Evolutionary conservation across 164 flowering plant genomes (phyloP).

Genomic region (Tetrastigma voinierianum): DNA sequence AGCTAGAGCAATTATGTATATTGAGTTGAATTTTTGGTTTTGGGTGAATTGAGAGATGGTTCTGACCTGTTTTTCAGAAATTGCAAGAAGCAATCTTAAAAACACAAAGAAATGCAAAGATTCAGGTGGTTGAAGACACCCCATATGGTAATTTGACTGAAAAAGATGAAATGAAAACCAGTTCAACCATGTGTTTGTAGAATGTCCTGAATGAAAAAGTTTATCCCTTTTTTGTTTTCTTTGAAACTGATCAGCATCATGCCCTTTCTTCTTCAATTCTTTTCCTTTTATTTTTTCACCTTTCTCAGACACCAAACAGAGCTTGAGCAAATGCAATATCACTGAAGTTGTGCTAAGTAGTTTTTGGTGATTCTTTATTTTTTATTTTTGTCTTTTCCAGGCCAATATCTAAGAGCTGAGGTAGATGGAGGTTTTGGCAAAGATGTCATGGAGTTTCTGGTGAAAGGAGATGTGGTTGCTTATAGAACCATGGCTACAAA

Average conservation of each 20-base stretch:
- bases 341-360: not conserved
- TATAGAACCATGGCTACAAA: conserved; percentile 81
- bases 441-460: conserved; percentile 86
- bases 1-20: not conserved
- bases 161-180: not conserved
- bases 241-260: too few relatives aligned
- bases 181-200: too few relatives aligned
- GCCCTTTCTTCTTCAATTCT: too few relatives aligned
- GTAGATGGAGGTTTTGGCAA: conserved; percentile 84
- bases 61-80: conserved; percentile 38
- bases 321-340: not conserved
- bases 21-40: not conserved
- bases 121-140: conserved; percentile 62
- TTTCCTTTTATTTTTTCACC: too few relatives aligned
- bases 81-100: conserved; percentile 72
- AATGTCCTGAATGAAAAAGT: too few relatives aligned
- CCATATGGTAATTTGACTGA: conserved; percentile 55
- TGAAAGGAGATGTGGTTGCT: conserved; percentile 73
- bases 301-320: too few relatives aligned
- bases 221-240: too few relatives aligned
- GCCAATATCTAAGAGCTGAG: conserved; percentile 77
- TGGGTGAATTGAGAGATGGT: not conserved
- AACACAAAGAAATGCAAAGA: conserved; percentile 77
- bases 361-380: not conserved
- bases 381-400: conserved; percentile 42